Conservation (phyloP, 1,284 basidiomycete genomes). For the Marasmius fiardii region DNA sequence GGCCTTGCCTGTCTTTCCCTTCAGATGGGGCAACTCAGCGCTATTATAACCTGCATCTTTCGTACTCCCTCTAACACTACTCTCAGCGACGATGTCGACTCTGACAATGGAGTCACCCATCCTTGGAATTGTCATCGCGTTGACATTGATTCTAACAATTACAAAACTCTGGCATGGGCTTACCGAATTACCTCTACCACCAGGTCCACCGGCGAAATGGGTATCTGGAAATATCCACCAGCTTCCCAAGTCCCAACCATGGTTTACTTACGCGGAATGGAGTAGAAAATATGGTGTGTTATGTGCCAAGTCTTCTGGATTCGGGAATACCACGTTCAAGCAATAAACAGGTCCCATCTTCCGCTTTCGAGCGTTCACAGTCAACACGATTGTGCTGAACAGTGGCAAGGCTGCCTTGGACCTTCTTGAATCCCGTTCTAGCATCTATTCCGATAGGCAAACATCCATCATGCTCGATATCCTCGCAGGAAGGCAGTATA, state of each 20-base stretch:
- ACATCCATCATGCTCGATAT: slow-evolving; percentile 17
- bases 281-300: slow-evolving; percentile 15
- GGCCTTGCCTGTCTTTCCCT: too few relatives aligned
- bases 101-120: not conserved
- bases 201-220: not conserved
- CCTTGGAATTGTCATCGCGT: not conserved
- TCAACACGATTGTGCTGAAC: slow-evolving; percentile 29
- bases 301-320: not conserved
- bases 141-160: not conserved
- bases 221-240: not conserved
- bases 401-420: slow-evolving; percentile 25
- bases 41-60: too few relatives aligned
- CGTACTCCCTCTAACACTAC: too few relatives aligned
- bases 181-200: not conserved
- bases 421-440: slow-evolving; percentile 28
- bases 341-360: slow-evolving; percentile 22
- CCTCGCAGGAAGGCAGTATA: not conserved
- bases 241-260: slow-evolving; percentile 4
- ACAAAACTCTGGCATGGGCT: not conserved
- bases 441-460: slow-evolving; percentile 31
- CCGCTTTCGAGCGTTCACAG: slow-evolving; percentile 20
- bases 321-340: not conserved
- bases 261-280: slow-evolving; percentile 18
- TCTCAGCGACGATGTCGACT: too few relatives aligned
- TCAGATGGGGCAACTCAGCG: too few relatives aligned